Evolutionary conservation across 352 stramenopile genomes (phyloP).

Genomic region (Phytophthora vignae): DNA sequence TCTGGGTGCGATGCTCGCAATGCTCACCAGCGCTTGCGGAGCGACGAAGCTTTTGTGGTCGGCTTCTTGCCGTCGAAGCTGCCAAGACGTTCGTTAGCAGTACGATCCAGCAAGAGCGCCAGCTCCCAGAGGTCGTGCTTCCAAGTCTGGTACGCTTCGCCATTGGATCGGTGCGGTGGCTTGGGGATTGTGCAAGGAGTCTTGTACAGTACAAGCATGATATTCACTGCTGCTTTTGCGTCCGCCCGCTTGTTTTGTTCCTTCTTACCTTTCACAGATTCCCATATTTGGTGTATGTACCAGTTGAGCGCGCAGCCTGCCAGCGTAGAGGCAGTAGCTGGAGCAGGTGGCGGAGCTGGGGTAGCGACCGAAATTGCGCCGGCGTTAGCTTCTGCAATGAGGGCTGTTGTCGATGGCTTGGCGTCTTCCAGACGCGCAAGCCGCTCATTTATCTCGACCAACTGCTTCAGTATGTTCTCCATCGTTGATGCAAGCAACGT

Average conservation of each 20-base stretch:
- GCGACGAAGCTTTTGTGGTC: neutral
- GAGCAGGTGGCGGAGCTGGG: neutral
- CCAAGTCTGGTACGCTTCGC: neutral
- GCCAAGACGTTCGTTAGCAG: conserved; percentile 1
- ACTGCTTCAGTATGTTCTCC: conserved; percentile 13
- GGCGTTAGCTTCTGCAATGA: neutral
- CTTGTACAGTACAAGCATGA: conserved; percentile 18
- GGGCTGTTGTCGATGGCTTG: neutral
- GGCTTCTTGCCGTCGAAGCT: conserved; percentile 2
- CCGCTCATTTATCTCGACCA: conserved; percentile 1
- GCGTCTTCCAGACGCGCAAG: conserved; percentile 4
- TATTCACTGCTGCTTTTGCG: conserved; percentile 15
- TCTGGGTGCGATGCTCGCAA: neutral
- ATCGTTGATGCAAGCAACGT: conserved; percentile 16
- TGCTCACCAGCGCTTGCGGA: neutral
- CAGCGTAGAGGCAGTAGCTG: conserved; percentile 14
- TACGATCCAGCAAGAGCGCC: neutral
- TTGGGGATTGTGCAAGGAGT: neutral
- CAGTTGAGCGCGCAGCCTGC: conserved; percentile 11
- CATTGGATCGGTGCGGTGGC: neutral
- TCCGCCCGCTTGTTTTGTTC: conserved; percentile 17
- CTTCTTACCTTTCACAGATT: conserved; percentile 17
- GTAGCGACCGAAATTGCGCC: neutral
- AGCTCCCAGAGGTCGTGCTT: neutral
- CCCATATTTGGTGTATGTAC: conserved; percentile 10